Evolutionary conservation across 345 rosid species (phyloP).

Genomic region (Moringa oleifera): DNA sequence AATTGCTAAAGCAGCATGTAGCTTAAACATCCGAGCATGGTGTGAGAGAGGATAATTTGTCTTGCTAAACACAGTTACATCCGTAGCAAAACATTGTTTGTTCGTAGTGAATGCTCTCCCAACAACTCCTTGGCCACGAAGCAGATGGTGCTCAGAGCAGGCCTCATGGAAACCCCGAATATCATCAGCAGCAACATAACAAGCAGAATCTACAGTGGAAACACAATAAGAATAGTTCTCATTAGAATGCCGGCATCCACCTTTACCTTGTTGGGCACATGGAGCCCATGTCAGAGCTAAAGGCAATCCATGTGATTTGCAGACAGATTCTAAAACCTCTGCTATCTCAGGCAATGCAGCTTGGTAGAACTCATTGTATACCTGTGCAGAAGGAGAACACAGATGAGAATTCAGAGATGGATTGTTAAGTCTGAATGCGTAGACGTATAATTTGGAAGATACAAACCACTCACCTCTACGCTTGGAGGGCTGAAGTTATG

Average conservation of each 20-base stretch:
- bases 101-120: conserved; percentile 59
- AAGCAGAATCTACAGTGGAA: conserved; percentile 63
- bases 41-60: conserved; percentile 78
- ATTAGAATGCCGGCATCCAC: conserved; percentile 61
- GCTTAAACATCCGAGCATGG: conserved; percentile 71
- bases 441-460: conserved; percentile 8
- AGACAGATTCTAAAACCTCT: conserved; percentile 50
- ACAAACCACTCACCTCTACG: conserved; percentile 38
- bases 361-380: conserved; percentile 35
- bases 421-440: conserved; percentile 11
- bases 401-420: conserved; percentile 20
- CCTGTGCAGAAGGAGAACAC: conserved; percentile 44
- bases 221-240: conserved; percentile 54
- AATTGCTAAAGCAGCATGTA: conserved; percentile 70
- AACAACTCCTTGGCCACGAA: conserved; percentile 70
- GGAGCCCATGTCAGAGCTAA: conserved; percentile 86
- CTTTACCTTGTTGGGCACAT: conserved; percentile 54
- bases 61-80: conserved; percentile 60
- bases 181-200: conserved; percentile 45
- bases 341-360: conserved; percentile 52
- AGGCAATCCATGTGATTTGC: conserved; percentile 55
- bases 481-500: conserved; percentile 41
- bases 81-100: conserved; percentile 61
- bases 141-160: conserved; percentile 83
- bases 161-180: conserved; percentile 49